phyloP scores from a whole-genome alignment of 2,329 filamentous ascomycete genomes.

The Corynespora cassiicola region DNA sequence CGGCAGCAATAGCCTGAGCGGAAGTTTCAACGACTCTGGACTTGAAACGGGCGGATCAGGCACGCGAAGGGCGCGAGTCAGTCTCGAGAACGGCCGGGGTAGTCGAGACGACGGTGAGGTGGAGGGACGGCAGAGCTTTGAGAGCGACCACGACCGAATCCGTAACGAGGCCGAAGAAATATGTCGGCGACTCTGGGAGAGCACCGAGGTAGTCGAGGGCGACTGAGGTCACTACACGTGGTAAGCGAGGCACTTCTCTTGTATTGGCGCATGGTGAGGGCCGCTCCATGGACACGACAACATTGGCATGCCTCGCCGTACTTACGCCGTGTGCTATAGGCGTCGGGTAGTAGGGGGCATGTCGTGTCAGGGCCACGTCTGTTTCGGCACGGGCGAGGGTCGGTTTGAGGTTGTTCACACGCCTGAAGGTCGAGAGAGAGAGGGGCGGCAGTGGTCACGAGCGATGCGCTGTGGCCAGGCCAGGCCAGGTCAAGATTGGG shows the following conservation, averaged over 20 bases:
- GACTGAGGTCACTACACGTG: conserved; percentile 31
- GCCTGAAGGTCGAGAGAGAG: too few relatives aligned
- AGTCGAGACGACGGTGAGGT: conserved; percentile 29
- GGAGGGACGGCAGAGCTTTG: conserved; percentile 35
- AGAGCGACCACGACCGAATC: conserved; percentile 30
- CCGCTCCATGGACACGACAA: too few relatives aligned
- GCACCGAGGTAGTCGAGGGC: conserved; percentile 41
- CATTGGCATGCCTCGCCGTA: too few relatives aligned
- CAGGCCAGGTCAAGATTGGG: too few relatives aligned
- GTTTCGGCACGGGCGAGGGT: too few relatives aligned
- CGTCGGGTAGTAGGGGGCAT: conserved; percentile 1
- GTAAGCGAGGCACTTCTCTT: background rate
- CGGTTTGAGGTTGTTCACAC: too few relatives aligned
- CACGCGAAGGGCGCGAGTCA: conserved; percentile 33
- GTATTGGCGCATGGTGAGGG: too few relatives aligned
- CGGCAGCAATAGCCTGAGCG: conserved; percentile 36
- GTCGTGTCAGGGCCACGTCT: conserved; percentile 1
- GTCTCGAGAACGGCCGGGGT: conserved; percentile 32
- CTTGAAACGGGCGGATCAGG: conserved; percentile 34
- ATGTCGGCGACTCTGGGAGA: conserved; percentile 49
- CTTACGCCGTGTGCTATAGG: conserved; percentile 1
- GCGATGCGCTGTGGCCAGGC: too few relatives aligned
- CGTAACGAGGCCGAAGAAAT: conserved; percentile 47
- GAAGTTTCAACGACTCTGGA: conserved; percentile 35
- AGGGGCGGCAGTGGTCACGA: too few relatives aligned